phyloP scores from a whole-genome alignment of 169 alveolate genomes.

The Blepharisma undulans region DNA sequence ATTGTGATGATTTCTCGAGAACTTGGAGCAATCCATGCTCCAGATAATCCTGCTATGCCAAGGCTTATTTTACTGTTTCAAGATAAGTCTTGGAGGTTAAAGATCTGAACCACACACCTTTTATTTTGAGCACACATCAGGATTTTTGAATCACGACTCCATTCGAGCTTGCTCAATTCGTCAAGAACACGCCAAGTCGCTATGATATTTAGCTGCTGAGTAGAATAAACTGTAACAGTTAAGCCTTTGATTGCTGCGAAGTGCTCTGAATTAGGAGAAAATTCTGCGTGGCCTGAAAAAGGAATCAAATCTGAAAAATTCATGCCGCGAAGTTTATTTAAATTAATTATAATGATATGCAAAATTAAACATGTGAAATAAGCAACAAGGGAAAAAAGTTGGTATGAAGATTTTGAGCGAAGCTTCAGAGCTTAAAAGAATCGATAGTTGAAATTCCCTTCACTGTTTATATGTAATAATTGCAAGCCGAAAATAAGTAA shows the following conservation, averaged over 20 bases:
- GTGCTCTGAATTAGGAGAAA: conserved; percentile 25
- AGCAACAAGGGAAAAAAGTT: too few relatives aligned
- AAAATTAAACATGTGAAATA: neutral
- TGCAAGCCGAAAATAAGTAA: too few relatives aligned
- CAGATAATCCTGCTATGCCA: conserved; percentile 31
- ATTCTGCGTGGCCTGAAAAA: conserved; percentile 8
- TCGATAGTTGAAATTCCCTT: too few relatives aligned
- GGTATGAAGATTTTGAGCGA: too few relatives aligned
- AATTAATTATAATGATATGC: too few relatives aligned
- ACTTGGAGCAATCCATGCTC: conserved; percentile 33
- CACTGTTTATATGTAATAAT: too few relatives aligned
- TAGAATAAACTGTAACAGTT: neutral
- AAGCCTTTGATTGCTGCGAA: conserved; percentile 22
- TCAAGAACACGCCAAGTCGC: conserved; percentile 19
- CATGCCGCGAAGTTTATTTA: conserved; percentile 23
- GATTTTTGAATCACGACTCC: conserved; percentile 14
- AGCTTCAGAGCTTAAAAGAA: too few relatives aligned
- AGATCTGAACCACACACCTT: neutral
- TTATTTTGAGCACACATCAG: neutral
- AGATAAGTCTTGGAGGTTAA: neutral
- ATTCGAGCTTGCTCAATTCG: neutral
- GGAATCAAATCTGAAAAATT: conserved; percentile 34
- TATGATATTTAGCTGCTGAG: neutral
- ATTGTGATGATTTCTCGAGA: conserved; percentile 20
- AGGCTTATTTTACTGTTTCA: conserved; percentile 24